Base-by-base conservation (phyloP, 2,329 filamentous ascomycete species). In the Diaporthe longicolla region DNA sequence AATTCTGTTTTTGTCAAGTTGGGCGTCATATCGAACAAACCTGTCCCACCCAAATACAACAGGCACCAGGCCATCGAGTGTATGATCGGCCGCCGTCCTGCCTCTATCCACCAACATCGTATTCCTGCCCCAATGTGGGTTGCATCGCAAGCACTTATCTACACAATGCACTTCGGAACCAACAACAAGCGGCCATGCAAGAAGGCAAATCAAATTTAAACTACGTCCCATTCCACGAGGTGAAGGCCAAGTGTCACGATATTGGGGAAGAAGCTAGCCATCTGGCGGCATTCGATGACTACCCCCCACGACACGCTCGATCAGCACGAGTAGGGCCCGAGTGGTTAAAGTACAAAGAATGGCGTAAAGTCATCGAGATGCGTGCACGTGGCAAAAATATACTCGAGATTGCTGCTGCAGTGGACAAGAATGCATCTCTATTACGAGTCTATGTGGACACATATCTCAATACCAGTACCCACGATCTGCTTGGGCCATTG, bases 391-490 rank as follows among this genome's bases (percentile, higher is more conserved):
- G 61, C 5, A 66, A 24, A 4, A 35, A 48, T 4, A 37, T 66
- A 10, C 11, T 50, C 3, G 21, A 50, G 3, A 50, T 66, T 9
- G 61, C 61, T 48, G 11, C 13, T 3, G 19, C 26, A 10, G 43
- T 66, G 11, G 29, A 19, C 2, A 66, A 66, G 32, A 66, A 66
- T 52, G 48, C 48, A 52, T 52, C 48, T n/a, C 45, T n/a, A 50
- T 43, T 65, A 7, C 40, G 61, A 11, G 15, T 29, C 5, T 66
- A 66, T 3, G 35, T 66, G 1, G 61, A 66, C 6, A 35, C 26
- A 1, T 66, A 66, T 35, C 45, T 66, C 45, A 52, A 24, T 17
- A 1, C 4, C 17, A 45, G 17, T 32, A 26, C 9, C 17, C 2
- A 58, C 17, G 19, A 37, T 40, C 1, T 13, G 24, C 4, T 15